Evolutionary conservation across 2,329 filamentous ascomycete species (phyloP).

Genomic region (Claviceps pazoutovae): DNA sequence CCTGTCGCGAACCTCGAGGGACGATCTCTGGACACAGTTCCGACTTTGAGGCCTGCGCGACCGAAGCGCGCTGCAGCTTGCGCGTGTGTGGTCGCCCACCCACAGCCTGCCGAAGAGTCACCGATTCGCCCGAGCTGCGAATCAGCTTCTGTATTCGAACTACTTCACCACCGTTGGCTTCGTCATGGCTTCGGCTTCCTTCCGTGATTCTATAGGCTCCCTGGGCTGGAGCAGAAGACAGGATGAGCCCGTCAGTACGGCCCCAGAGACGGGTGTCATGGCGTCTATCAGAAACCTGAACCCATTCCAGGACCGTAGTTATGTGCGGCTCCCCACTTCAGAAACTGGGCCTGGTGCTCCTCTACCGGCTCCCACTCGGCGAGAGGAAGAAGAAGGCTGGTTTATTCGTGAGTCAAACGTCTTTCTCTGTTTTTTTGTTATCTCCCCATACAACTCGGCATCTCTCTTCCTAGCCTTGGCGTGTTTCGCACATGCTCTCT

Average conservation of each 20-base stretch:
- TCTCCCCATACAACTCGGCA: neutral
- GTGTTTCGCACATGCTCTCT: constrained; percentile 9
- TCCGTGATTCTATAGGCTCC: constrained; percentile 88
- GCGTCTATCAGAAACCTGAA: constrained; percentile 75
- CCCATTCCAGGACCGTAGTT: constrained; percentile 74
- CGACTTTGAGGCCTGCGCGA: neutral
- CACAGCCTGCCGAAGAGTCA: neutral
- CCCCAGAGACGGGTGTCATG: constrained; percentile 56
- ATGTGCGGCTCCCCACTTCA: constrained; percentile 78
- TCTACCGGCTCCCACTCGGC: constrained; percentile 66
- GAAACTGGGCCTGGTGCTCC: constrained; percentile 65
- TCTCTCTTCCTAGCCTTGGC: constrained; percentile 5
- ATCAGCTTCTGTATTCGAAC: neutral
- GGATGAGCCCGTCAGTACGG: constrained; percentile 61
- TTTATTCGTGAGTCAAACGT: constrained; percentile 69
- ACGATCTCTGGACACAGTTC: constrained; percentile 2
- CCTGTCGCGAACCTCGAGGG: constrained; percentile 2
- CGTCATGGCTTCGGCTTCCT: constrained; percentile 71
- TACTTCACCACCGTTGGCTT: neutral
- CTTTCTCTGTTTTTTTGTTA: neutral
- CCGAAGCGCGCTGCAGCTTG: neutral
- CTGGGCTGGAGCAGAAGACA: constrained; percentile 87
- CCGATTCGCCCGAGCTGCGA: neutral
- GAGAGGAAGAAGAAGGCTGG: constrained; percentile 92
- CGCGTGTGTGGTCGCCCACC: constrained; percentile 1